Base-by-base conservation (phyloP, 176 grass and related monocot species). In the Raddia distichophylla region DNA sequence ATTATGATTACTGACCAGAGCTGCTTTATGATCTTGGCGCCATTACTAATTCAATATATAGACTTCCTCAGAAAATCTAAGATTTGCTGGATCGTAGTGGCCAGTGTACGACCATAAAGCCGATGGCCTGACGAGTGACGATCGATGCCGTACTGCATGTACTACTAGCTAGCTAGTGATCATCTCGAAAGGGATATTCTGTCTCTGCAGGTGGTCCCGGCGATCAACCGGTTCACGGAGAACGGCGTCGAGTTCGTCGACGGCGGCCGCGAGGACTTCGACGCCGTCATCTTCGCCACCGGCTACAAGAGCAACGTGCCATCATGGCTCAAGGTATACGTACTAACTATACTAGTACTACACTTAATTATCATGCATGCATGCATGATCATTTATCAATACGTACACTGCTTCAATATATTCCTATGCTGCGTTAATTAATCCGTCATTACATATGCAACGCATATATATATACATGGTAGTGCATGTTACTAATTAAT, bases 271-370 rank as follows among this genome's bases (percentile, higher is more conserved):
- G 92, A 90, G 68, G 92, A 89, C 4, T 97, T 94, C 7, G 81
- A 93, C 52, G 87, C 90, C 14, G 71, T 97, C 80, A 87, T 97
- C 54, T 84, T 97, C 9, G 95, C 95, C 17, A 97, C 95, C 33
- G 95, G 95, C 6, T 97, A 97, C 77, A 94, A 61, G 78, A 97
- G 92, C 81, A 94, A 92, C 77, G 95, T 97, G 33, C 74, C 92
- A 68, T 89, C 88, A 60, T 97, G 95, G 95, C 92, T 97, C 73
- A 94, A 97, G 95, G 95, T 97, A 8, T 69, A 74, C 17, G 20
- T 18, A 60, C 40, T 61, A 27, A 27, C 27, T 27, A 27, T 27
- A 27, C 27, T 27, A 27, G 27, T 27, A 27, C 27, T 27, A 27
- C 27, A 27, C 27, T 27, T 27, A 27, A 27, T 27, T 76, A 27